Conservation (phyloP, 257 asterid species). For the Osmanthus fragrans region DNA sequence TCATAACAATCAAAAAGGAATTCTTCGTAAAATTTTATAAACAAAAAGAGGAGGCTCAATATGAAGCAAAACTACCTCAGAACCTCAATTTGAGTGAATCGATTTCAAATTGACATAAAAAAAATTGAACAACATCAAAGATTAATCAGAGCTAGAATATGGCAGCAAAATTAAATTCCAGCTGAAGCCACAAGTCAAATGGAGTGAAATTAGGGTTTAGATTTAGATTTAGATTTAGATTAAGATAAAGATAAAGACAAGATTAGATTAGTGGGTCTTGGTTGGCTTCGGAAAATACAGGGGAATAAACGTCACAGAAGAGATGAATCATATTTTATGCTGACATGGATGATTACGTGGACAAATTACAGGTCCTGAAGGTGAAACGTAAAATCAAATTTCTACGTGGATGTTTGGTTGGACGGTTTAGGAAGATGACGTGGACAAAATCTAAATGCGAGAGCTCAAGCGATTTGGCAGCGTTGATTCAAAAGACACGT, state of each 20-base stretch:
- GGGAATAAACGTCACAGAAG: conserved; percentile 22
- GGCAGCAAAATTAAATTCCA: conserved; percentile 21
- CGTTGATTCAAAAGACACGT: conserved; percentile 46
- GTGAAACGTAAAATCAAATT: background rate
- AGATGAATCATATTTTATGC: background rate
- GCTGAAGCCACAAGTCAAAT: background rate
- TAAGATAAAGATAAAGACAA: conserved; percentile 35
- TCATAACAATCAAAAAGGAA: background rate
- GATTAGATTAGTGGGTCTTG: conserved; percentile 10
- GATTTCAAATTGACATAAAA: conserved; percentile 23
- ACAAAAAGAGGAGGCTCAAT: background rate
- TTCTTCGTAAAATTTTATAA: background rate
- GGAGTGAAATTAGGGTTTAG: conserved; percentile 15
- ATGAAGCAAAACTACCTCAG: conserved; percentile 29
- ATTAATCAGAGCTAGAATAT: conserved; percentile 18
- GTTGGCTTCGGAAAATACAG: conserved; percentile 2
- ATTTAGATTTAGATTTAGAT: conserved; percentile 14
- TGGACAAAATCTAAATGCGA: conserved; percentile 59
- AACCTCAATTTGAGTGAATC: conserved; percentile 30
- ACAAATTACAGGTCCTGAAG: background rate
- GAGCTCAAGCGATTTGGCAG: conserved; percentile 31
- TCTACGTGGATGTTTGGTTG: conserved; percentile 21
- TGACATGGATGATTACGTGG: background rate
- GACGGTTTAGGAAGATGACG: conserved; percentile 28
- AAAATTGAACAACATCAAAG: conserved; percentile 11